Percentiles rank a stretch among this genome's conserved stretches.
These are phyloP conservation scores for Colletotrichum costaricense DNA, from an alignment of 2,329 filamentous ascomycete genomes.

Conservation along the genomic window DNA sequence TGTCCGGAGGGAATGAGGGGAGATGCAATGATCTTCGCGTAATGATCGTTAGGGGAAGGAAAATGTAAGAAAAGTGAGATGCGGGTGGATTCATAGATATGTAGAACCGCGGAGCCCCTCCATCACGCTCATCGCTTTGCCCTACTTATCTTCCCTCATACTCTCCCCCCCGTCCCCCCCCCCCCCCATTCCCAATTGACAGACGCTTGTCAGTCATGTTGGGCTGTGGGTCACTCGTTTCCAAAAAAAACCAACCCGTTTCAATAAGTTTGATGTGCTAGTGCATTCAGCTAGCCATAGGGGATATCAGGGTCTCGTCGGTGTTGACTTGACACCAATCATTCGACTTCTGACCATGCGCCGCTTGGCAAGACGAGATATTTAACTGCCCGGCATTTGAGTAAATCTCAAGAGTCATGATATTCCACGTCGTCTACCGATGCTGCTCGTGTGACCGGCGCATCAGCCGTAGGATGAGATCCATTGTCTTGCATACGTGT, in stretches of 20 bases:
- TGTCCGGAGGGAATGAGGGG: background rate
- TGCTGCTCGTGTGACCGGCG: background rate
- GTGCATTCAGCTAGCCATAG: background rate
- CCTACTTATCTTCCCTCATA: too few species aligned
- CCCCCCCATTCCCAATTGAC: too few species aligned
- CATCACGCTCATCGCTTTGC: too few species aligned
- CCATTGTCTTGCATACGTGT: too few species aligned
- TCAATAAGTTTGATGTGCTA: background rate
- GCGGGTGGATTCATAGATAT: background rate
- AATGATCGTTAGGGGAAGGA: constrained; percentile 7
- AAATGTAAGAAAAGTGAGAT: background rate
- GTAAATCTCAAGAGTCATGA: background rate
- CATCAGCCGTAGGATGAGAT: background rate
- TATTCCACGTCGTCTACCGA: background rate
- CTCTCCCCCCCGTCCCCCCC: too few species aligned
- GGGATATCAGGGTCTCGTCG: background rate
- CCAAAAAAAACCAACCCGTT: background rate
- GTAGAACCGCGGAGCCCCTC: background rate
- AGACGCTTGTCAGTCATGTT: background rate
- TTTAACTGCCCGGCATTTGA: background rate
- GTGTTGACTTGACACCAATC: background rate
- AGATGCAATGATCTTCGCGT: background rate
- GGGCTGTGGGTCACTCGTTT: fast-evolving
- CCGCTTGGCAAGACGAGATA: background rate
- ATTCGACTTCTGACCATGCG: fast-evolving